phyloP scores from a whole-genome alignment of 495 filamentous ascomycete species.

The Tuber microsphaerosporum region DNA sequence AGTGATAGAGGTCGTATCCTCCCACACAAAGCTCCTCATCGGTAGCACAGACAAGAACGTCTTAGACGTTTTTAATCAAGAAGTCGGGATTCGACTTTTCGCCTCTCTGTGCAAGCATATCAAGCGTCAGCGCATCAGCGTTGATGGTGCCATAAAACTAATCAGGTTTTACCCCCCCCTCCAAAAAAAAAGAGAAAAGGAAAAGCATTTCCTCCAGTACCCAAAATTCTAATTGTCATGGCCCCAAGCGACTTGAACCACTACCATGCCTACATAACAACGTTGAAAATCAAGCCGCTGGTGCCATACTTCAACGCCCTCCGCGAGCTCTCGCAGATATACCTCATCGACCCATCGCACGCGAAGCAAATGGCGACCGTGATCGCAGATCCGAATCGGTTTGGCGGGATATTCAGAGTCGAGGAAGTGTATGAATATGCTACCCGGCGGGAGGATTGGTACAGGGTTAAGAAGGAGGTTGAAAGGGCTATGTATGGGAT shows the following conservation, averaged over 20 bases:
- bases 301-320: conserved; percentile 85
- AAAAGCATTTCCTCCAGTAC: neutral
- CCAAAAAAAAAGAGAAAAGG: neutral
- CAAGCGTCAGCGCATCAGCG: conserved; percentile 86
- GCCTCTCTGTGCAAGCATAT: conserved; percentile 89
- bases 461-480: conserved; percentile 71
- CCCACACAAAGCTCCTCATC: conserved; percentile 82
- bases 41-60: conserved; percentile 95
- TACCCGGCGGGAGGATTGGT: conserved; percentile 91
- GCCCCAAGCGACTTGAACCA: conserved; percentile 75
- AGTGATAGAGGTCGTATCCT: conserved; percentile 75
- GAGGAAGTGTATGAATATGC: conserved; percentile 99
- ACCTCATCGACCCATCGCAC: conserved; percentile 77
- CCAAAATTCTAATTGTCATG: neutral
- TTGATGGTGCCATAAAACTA: conserved; percentile 81
- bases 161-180: conserved; percentile 57
- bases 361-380: conserved; percentile 92
- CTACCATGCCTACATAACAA: conserved; percentile 76
- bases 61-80: conserved; percentile 97
- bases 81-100: conserved; percentile 89
- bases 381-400: conserved; percentile 85
- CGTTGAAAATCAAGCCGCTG: conserved; percentile 72
- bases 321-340: conserved; percentile 89
- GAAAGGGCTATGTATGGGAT: conserved; percentile 97
- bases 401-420: conserved; percentile 81